These are phyloP conservation scores for Tuber indicum DNA, from an alignment of 495 filamentous ascomycete genomes.

Conservation along the genomic window DNA sequence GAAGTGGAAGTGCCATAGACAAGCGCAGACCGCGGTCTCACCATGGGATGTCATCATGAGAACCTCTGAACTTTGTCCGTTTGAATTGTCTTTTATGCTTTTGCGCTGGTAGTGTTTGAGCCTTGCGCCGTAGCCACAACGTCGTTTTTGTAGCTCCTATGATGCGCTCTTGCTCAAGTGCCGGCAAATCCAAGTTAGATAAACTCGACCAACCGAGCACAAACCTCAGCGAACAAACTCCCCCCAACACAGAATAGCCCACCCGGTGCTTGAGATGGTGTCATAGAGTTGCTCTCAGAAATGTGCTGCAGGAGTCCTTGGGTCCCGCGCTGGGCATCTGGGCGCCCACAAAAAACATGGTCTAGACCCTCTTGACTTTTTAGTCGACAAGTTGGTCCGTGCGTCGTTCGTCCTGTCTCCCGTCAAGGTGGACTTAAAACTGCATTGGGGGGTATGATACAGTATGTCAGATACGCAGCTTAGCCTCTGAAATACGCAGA, in stretches of 20 bases:
- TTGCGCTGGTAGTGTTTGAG: too few relatives aligned
- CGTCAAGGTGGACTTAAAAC: not conserved
- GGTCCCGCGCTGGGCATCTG: not conserved
- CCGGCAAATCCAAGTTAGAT: not conserved
- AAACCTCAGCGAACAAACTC: not conserved
- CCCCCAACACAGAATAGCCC: not conserved
- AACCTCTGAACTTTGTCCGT: not conserved
- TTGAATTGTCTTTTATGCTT: not conserved
- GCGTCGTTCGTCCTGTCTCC: not conserved
- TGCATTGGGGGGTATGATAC: too few relatives aligned
- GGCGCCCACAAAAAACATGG: not conserved
- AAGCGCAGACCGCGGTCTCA: not conserved
- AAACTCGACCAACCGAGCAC: not conserved
- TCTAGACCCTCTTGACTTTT: not conserved
- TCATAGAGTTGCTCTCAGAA: not conserved
- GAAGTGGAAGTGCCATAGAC: not conserved
- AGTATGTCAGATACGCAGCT: too few relatives aligned
- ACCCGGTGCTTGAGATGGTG: not conserved
- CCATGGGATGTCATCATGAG: not conserved
- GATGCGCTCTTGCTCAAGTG: too few relatives aligned
- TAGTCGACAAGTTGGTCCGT: not conserved
- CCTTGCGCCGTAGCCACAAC: too few relatives aligned
- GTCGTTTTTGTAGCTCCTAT: not conserved
- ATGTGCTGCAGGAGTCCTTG: not conserved
- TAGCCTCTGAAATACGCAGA: too few relatives aligned